These are phyloP conservation scores for Leptographium radiaticola DNA, from an alignment of 2,329 filamentous ascomycete genomes.

Conservation along the genomic window DNA sequence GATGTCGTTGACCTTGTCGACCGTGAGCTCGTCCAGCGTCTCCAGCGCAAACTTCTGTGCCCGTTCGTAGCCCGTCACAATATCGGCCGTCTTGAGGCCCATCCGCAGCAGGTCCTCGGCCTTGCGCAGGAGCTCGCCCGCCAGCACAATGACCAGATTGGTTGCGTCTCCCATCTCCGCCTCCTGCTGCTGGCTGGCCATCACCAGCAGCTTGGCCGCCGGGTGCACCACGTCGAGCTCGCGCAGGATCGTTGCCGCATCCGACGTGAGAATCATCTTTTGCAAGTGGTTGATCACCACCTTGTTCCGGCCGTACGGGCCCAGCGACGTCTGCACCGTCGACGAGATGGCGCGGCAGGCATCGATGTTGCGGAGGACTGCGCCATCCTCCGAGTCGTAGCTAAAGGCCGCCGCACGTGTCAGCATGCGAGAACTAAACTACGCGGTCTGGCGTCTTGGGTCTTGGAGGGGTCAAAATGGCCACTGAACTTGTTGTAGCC, in stretches of 20 bases:
- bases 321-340: constrained; percentile 93
- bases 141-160: constrained; percentile 91
- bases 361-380: constrained; percentile 95
- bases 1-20: constrained; percentile 83
- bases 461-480: constrained; percentile 8
- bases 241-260: constrained; percentile 91
- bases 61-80: constrained; percentile 90
- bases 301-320: constrained; percentile 97
- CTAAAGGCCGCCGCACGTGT: constrained; percentile 34
- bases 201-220: constrained; percentile 91
- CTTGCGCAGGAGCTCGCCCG: constrained; percentile 90
- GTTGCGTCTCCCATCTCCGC: constrained; percentile 98
- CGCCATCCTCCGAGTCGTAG: constrained; percentile 98
- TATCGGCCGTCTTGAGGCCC: constrained; percentile 97
- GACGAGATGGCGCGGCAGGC: constrained; percentile 91
- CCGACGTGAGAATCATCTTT: constrained; percentile 98
- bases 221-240: constrained; percentile 98
- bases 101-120: constrained; percentile 92
- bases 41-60: constrained; percentile 81
- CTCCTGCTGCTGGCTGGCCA: constrained; percentile 98
- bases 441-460: neutral
- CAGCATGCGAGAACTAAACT: constrained; percentile 10
- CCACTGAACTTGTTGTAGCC: constrained; percentile 88
- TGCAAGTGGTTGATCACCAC: constrained; percentile 99
- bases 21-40: constrained; percentile 71